These are phyloP conservation scores for Arabidopsis suecica DNA, from an alignment of 345 rosid genomes.

Conservation along the genomic window DNA sequence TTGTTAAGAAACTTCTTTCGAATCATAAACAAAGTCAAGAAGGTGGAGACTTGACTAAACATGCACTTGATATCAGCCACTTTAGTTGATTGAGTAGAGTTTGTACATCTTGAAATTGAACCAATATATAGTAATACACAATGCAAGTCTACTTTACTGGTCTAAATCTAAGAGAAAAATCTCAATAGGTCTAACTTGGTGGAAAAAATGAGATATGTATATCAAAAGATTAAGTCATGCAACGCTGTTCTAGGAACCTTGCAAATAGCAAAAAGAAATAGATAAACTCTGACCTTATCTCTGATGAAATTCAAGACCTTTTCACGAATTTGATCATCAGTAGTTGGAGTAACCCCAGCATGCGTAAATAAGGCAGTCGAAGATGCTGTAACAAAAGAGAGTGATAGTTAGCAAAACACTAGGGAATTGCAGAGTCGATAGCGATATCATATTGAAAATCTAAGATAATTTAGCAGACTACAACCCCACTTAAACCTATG, in stretches of 20 bases:
- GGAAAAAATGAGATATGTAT: background rate
- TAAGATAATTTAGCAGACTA: background rate
- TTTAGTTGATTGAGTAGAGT: conserved; percentile 1
- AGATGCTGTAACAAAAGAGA: conserved; percentile 64
- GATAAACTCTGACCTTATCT: conserved; percentile 71
- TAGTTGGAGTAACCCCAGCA: conserved; percentile 68
- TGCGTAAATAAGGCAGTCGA: conserved; percentile 85
- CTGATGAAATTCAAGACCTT: conserved; percentile 81
- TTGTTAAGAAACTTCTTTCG: background rate
- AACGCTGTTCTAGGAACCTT: background rate
- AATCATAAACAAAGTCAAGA: conserved; percentile 2
- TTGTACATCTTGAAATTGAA: background rate
- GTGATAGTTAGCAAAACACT: conserved; percentile 10
- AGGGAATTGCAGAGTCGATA: background rate
- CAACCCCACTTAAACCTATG: background rate
- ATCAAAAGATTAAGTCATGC: conserved; percentile 7
- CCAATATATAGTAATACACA: background rate
- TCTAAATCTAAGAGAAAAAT: background rate
- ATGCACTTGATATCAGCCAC: conserved; percentile 4
- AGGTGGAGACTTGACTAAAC: background rate
- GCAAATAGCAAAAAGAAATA: background rate
- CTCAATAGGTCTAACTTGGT: conserved; percentile 7
- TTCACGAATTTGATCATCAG: conserved; percentile 80
- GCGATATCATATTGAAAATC: background rate
- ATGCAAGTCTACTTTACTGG: background rate